phyloP scores from a whole-genome alignment of 1,139 yeast species.

The Scheffersomyces quercinus region DNA sequence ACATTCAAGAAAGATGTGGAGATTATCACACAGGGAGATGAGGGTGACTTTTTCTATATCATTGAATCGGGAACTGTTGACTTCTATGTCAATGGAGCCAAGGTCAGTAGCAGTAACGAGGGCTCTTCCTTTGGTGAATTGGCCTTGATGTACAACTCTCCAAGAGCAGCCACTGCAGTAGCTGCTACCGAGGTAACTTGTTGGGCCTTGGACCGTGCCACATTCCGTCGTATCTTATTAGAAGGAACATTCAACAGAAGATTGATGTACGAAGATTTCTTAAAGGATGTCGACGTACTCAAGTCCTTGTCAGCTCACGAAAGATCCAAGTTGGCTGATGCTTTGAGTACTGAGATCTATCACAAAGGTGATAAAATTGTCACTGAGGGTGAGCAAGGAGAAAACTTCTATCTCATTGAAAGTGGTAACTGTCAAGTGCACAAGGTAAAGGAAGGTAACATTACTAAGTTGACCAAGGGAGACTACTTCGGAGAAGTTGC shows the following conservation, averaged over 20 bases:
- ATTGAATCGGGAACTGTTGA: slow-evolving; percentile 86
- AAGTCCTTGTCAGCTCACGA: slow-evolving; percentile 74
- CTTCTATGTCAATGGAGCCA: slow-evolving; percentile 69
- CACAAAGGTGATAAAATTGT: slow-evolving; percentile 75
- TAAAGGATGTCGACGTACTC: slow-evolving; percentile 83
- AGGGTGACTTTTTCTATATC: slow-evolving; percentile 91
- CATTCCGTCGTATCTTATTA: slow-evolving; percentile 86
- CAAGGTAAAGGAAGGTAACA: slow-evolving; percentile 55
- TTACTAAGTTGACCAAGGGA: slow-evolving; percentile 69
- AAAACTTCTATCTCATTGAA: slow-evolving; percentile 87
- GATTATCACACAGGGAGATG: slow-evolving; percentile 92
- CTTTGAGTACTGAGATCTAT: slow-evolving; percentile 76
- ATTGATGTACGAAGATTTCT: slow-evolving; percentile 83
- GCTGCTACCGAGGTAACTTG: slow-evolving; percentile 66
- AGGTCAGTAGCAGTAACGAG: slow-evolving; percentile 73
- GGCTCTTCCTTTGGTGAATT: slow-evolving; percentile 96
- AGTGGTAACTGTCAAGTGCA: slow-evolving; percentile 80
- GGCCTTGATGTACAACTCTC: slow-evolving; percentile 96
- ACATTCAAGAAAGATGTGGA: slow-evolving; percentile 57
- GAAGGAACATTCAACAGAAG: slow-evolving; percentile 92
- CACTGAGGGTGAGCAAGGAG: slow-evolving; percentile 88
- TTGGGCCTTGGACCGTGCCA: slow-evolving; percentile 93
- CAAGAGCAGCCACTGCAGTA: slow-evolving; percentile 92
- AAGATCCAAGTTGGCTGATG: slow-evolving; percentile 91
- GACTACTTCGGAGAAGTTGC: slow-evolving; percentile 98